These are phyloP conservation scores for Mayamaea pseudoterrestris DNA, from an alignment of 108 stramenopile genomes.

Conservation along the genomic window DNA sequence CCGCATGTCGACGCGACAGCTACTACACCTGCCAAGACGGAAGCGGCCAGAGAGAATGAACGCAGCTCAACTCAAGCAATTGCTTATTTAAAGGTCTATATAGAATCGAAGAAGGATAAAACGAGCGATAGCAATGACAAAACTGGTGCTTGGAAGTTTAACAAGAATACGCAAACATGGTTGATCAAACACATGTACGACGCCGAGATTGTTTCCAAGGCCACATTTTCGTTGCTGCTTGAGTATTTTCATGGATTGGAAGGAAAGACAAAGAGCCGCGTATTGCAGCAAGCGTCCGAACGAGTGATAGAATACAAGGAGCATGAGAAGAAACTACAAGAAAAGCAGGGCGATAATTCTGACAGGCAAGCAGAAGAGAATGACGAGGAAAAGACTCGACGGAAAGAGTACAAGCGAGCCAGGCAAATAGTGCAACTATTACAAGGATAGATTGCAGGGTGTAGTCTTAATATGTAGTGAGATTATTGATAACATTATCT, in stretches of 20 bases:
- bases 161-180: slow-evolving; percentile 92
- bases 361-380: slow-evolving; percentile 2
- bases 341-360: slow-evolving; percentile 10
- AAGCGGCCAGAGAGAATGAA: slow-evolving; percentile 8
- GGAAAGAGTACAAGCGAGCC: slow-evolving; percentile 77
- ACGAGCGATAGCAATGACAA: slow-evolving; percentile 12
- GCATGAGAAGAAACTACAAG: slow-evolving; percentile 31
- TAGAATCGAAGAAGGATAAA: slow-evolving; percentile 8
- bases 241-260: slow-evolving; percentile 51
- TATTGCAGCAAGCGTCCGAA: slow-evolving; percentile 42
- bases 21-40: not conserved
- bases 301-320: slow-evolving; percentile 60
- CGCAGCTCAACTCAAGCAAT: too few relatives aligned
- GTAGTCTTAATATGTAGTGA: too few relatives aligned
- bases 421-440: slow-evolving; percentile 42
- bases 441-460: not conserved
- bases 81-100: not conserved
- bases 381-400: slow-evolving; percentile 13
- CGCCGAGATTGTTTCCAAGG: slow-evolving; percentile 62
- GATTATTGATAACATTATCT: too few relatives aligned
- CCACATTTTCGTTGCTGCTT: slow-evolving; percentile 36
- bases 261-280: slow-evolving; percentile 27
- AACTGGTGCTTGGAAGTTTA: slow-evolving; percentile 72
- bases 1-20: not conserved
- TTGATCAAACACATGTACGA: slow-evolving; percentile 83